Conservation (phyloP, 2,329 filamentous ascomycete genomes). For the Botrytis fabae region DNA sequence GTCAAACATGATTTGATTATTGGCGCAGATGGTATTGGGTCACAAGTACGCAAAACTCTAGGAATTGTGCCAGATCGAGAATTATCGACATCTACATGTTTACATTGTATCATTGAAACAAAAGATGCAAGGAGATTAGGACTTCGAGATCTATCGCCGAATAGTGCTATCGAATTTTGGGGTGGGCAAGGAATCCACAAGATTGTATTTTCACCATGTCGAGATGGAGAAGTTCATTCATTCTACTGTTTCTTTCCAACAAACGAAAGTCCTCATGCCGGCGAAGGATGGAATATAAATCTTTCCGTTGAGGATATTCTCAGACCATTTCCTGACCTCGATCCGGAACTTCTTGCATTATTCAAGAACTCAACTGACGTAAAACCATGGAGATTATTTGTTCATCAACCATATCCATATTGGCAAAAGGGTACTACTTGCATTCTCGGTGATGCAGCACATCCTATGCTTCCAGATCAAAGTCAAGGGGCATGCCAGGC, state of each 20-base stretch:
- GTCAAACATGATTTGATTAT: constrained; percentile 45
- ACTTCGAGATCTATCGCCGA: constrained; percentile 31
- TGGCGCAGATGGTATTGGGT: constrained; percentile 60
- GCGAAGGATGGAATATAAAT: constrained; percentile 36
- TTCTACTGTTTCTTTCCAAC: constrained; percentile 46
- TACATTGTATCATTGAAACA: constrained; percentile 42
- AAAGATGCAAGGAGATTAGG: constrained; percentile 33
- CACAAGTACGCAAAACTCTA: constrained; percentile 60
- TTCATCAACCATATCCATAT: constrained; percentile 62
- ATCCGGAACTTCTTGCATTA: constrained; percentile 41
- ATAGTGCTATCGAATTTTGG: constrained; percentile 39
- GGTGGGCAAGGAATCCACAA: constrained; percentile 45
- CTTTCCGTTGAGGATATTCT: constrained; percentile 57
- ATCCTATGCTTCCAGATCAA: constrained; percentile 69
- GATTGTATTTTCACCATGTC: constrained; percentile 45
- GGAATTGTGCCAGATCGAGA: constrained; percentile 47
- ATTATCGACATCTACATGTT: constrained; percentile 44
- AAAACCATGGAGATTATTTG: constrained; percentile 36
- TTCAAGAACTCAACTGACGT: constrained; percentile 38
- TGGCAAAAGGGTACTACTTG: constrained; percentile 52
- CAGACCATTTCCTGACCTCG: constrained; percentile 59
- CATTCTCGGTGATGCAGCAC: constrained; percentile 64
- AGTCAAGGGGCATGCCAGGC: constrained; percentile 59
- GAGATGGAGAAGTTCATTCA: constrained; percentile 42
- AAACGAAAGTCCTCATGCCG: constrained; percentile 31